Evolutionary conservation across 495 filamentous ascomycete species (phyloP), one percentile per base, ranked within the genome.

Genomic region (Neurospora sp.): DNA sequence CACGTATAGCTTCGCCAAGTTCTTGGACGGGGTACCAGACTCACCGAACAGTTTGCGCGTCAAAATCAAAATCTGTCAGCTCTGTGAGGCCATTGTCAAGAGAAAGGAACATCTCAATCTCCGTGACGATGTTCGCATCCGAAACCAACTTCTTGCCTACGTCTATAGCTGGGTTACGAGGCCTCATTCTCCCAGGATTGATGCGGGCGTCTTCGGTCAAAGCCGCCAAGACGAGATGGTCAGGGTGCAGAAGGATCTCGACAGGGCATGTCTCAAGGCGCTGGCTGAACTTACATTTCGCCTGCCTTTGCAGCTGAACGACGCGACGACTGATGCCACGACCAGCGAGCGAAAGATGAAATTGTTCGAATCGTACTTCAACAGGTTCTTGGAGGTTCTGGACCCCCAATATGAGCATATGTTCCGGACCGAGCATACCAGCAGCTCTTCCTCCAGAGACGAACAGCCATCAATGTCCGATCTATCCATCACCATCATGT

Each of bases 301-400:
- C 38, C 79, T 91, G 16, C 89, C 89, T 18, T 81, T 91, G 14
- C 89, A 91, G 73, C 88, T 88, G 1, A 85, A 85, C n/a, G 89
- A 90, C 66, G 86, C 85, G 4, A 87, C 88, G 73, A 87, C 80
- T 39, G 89, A 91, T 77, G 89, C 86, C 0, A 87, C 88, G 72
- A 86, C 87, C 1, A 89, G 88, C 72, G 89, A 90, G 81, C 83
- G 88, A 39, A 89, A 90, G 72, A 85, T 84, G 5, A 85, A 90
- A 74, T 88, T 91, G 87, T 91, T 91, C 76, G 88, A 88, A 69
- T 85, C 84, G n/a, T 91, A 91, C 80, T 91, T 91, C 77, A 89
- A 87, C 72, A 80, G 87, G 39, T 90, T 91, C 73, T 81, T 91
- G 42, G 87, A 88, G 2, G 76, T 91, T 16, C 82, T 91, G 20